These are phyloP conservation scores for Cudoniella acicularis DNA, from an alignment of 495 filamentous ascomycete species.

Conservation along the genomic window DNA sequence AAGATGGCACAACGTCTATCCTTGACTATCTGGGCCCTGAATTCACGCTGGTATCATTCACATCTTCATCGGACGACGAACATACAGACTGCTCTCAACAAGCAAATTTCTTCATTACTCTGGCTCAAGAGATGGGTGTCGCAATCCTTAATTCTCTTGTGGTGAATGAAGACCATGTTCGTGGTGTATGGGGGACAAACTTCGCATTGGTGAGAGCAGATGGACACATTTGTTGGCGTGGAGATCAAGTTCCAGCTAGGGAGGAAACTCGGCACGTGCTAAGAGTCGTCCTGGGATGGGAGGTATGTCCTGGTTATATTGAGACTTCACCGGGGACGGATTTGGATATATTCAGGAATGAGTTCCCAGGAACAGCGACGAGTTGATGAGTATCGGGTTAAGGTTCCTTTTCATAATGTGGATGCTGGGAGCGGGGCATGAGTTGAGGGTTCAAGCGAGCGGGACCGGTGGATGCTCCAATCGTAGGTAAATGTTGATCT, in stretches of 20 bases:
- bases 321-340: too few relatives aligned
- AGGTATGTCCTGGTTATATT: background rate
- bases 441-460: too few relatives aligned
- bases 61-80: background rate
- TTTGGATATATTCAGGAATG: too few relatives aligned
- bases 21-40: slow-evolving; percentile 30
- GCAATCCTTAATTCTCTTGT: background rate
- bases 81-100: background rate
- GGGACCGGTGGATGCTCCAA: too few relatives aligned
- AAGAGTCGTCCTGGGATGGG: background rate
- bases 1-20: slow-evolving; percentile 26
- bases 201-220: background rate
- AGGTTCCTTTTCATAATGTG: too few relatives aligned
- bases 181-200: background rate
- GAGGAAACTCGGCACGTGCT: background rate
- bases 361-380: too few relatives aligned
- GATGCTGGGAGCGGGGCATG: too few relatives aligned
- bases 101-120: background rate
- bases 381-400: too few relatives aligned
- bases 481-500: too few relatives aligned
- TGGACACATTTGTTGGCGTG: background rate
- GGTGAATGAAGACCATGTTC: background rate
- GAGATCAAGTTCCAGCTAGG: background rate
- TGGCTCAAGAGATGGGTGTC: background rate
- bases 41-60: slow-evolving; percentile 29